Evolutionary conservation across 345 rosid genomes (phyloP).

Genomic region (Reutealis trisperma): DNA sequence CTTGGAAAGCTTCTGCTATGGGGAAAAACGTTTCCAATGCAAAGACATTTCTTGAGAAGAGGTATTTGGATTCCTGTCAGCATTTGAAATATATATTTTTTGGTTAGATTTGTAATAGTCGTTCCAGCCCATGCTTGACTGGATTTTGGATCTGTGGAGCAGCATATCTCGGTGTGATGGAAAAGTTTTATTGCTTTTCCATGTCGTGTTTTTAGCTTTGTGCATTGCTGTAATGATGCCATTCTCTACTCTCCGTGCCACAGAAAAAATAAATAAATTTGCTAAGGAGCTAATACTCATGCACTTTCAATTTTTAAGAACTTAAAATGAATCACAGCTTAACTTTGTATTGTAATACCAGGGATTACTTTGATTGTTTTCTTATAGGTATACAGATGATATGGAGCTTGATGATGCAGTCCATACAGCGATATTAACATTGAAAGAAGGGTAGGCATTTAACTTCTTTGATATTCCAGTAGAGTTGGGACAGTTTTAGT

Average conservation of each 20-base stretch:
- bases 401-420: conserved; percentile 99
- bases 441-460: conserved; percentile 83
- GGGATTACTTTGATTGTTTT: neutral
- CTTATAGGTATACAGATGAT: conserved; percentile 75
- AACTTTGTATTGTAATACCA: too few species aligned
- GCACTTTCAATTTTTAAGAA: neutral
- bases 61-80: conserved; percentile 38
- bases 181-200: neutral
- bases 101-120: neutral
- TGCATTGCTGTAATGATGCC: neutral
- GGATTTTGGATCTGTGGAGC: neutral
- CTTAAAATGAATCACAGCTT: neutral
- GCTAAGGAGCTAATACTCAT: neutral
- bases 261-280: neutral
- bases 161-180: neutral
- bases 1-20: conserved; percentile 99
- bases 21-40: conserved; percentile 97
- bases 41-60: conserved; percentile 91
- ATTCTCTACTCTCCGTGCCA: too few species aligned
- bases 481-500: neutral
- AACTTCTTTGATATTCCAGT: neutral
- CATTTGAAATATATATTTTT: neutral
- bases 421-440: conserved; percentile 89
- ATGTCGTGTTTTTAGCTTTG: neutral
- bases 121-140: neutral